A percentile compares a stretch with the other conserved stretches of the same genome.
These are phyloP conservation scores for Takashimella tepidaria DNA, from an alignment of 1,284 basidiomycete genomes.

Conservation along the genomic window DNA sequence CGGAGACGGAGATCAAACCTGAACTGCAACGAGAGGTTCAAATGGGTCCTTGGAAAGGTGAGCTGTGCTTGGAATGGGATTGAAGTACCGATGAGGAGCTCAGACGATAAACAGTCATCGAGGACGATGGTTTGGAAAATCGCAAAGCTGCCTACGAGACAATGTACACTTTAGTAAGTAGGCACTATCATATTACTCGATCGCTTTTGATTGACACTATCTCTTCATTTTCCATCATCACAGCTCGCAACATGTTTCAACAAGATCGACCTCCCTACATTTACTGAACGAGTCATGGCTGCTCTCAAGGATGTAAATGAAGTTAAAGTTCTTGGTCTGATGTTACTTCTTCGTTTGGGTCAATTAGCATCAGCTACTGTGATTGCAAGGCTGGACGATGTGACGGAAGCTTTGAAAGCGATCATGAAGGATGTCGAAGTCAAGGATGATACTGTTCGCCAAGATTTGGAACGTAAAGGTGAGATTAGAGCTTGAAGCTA, in stretches of 20 bases:
- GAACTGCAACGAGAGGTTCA: slow-evolving; percentile 84
- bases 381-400: slow-evolving; percentile 78
- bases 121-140: slow-evolving; percentile 48
- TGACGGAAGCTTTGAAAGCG: slow-evolving; percentile 71
- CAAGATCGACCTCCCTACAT: slow-evolving; percentile 78
- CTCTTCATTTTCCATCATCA: slow-evolving; percentile 32
- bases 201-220: not conserved
- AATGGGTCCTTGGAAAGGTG: slow-evolving; percentile 95
- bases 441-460: slow-evolving; percentile 92
- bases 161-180: slow-evolving; percentile 78
- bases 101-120: slow-evolving; percentile 23
- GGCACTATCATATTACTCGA: slow-evolving; percentile 11
- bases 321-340: slow-evolving; percentile 92
- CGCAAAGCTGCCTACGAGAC: slow-evolving; percentile 94
- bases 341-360: slow-evolving; percentile 87
- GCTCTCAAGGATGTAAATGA: slow-evolving; percentile 90
- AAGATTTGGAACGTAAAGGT: slow-evolving; percentile 84
- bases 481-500: slow-evolving; percentile 7
- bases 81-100: too few relatives aligned
- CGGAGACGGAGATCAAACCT: slow-evolving; percentile 72
- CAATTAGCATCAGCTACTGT: slow-evolving; percentile 77
- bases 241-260: slow-evolving; percentile 82
- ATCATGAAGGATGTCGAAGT: slow-evolving; percentile 88
- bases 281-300: slow-evolving; percentile 72
- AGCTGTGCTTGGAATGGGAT: slow-evolving; percentile 23